Evolutionary conservation across 176 grass and related monocot genomes (phyloP).

Genomic region (Phoenix dactylifera): DNA sequence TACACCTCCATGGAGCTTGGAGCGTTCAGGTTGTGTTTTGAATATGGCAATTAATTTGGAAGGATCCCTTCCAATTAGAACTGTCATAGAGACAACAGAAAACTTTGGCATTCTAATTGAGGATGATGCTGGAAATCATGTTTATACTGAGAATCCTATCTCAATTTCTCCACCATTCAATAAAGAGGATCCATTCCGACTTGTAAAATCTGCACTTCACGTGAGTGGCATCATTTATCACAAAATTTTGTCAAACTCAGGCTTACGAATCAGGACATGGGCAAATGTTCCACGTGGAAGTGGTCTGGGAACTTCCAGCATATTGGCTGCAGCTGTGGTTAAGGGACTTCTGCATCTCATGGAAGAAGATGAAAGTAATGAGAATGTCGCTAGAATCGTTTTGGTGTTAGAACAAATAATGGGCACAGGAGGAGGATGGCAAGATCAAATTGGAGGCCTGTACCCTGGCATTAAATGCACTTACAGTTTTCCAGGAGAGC

Average conservation of each 20-base stretch:
- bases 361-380: slow-evolving; percentile 50
- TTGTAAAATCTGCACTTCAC: slow-evolving; percentile 80
- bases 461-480: slow-evolving; percentile 90
- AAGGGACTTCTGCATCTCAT: slow-evolving; percentile 74
- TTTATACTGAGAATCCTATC: slow-evolving; percentile 36
- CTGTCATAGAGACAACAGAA: slow-evolving; percentile 46
- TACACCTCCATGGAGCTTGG: slow-evolving; percentile 94
- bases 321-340: slow-evolving; percentile 72
- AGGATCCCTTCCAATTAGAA: slow-evolving; percentile 59
- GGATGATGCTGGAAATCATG: slow-evolving; percentile 51
- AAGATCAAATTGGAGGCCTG: slow-evolving; percentile 87
- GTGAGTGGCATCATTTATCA: slow-evolving; percentile 44
- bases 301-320: slow-evolving; percentile 89
- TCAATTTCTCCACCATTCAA: slow-evolving; percentile 57
- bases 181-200: slow-evolving; percentile 54
- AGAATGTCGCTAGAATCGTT: slow-evolving; percentile 68
- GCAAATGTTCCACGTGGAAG: slow-evolving; percentile 81
- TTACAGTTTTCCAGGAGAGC: slow-evolving; percentile 68
- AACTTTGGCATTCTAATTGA: slow-evolving; percentile 44
- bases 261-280: slow-evolving; percentile 66
- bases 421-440: slow-evolving; percentile 95
- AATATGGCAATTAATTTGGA: slow-evolving; percentile 92
- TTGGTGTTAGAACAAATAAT: slow-evolving; percentile 83
- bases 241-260: slow-evolving; percentile 34
- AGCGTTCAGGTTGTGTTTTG: slow-evolving; percentile 86